Evolutionary conservation across 1,284 basidiomycete genomes (phyloP), one percentile per base, ranked within the genome.

Genomic region (Retiboletus flavoniger): DNA sequence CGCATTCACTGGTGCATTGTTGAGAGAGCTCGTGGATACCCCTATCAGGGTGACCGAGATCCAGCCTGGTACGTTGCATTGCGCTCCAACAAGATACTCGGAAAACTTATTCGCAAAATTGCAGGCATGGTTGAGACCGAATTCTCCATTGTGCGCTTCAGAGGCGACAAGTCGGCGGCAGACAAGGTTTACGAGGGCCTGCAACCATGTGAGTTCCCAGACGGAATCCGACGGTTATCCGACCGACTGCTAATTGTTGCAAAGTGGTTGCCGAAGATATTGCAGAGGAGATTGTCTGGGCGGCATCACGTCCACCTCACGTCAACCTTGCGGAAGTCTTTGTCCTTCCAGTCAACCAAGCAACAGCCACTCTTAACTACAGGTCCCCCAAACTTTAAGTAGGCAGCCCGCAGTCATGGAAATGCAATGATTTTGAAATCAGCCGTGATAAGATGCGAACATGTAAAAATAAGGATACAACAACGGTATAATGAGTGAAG

Each of bases 221-320:
- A 28, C 24, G 17, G 29, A 48, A 21, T 17, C 9, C 4, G 16
- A 8, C 41, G 21, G 46, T 51, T 52, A 48, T 39, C 42, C 45
- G 51, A 67, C 50, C 11, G n/a, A 41, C 11, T 44, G 21, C 52
- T 71, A 16, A 68, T 50, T 4, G 40, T 50, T 42, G 31, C 29
- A 16, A 71, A 85, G 89, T 94, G 67, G 80, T 82, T 3, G 87
- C 88, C 9, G 78, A 87, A 55, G 93, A 96, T 68, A 89, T 96
- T 50, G 96, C 96, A 1, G 95, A 99, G 72, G 94, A 99, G 73
- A 96, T 99, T 65, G 94, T 98, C 11, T 99, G 94, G 94, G 86
- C 87, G 17, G 94, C 95, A 17, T 80, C 88, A 13, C 86, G 95
- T 31, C 92, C 92, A 19, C 78, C 89, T 28, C 92, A 94, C 65